Base-by-base conservation (phyloP, 2,329 filamentous ascomycete species). In the Lachnellula suecica region DNA sequence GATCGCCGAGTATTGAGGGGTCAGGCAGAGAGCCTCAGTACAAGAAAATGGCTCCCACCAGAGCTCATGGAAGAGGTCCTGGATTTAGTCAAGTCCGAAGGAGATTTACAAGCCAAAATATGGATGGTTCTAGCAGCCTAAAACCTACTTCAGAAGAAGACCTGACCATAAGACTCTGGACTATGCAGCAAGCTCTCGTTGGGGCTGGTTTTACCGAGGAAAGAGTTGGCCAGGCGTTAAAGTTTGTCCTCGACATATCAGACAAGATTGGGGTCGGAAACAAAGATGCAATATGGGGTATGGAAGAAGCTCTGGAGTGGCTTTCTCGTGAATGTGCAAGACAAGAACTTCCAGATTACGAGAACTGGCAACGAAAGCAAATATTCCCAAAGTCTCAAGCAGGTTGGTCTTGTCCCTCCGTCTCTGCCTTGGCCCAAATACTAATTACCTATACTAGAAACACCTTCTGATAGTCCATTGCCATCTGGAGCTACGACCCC, bases 291-390 rank as follows among this genome's bases (percentile, higher is more conserved):
- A 80, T 91, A 13, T 96, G 91, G 89, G 91, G 92, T 9, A 73
- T 97, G 31, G 87, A 95, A 56, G 92, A 96, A 70, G 85, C 89
- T 23, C 70, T 99, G 19, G 90, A 97, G 62, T 96, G 91, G 90
- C 79, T 97, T 49, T 89, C 91, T n/a, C 76, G 89, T 59, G 83
- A 94, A 66, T 89, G 87, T 62, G 73, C 79, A 13, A 73, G 78
- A 57, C 80, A 84, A 1, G 86, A 92, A 61, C 76, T 93, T 31
- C 88, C 88, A 5, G 78, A 83, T 43, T 95, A 94, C 67, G 84
- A 88, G 19, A 77, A 75, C 51, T 72, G 68, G 47, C 59, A 64
- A 40, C 56, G 63, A 23, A 67, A 62, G 51, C 45, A 42, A 23
- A 47, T 38, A 10, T 34, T 62, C 19, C 47, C 59, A 20, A 68